A percentile compares a stretch with the other conserved stretches of the same genome.
These are phyloP conservation scores for Stagonosporopsis chrysanthemi DNA, from an alignment of 2,329 filamentous ascomycete species.

Conservation along the genomic window DNA sequence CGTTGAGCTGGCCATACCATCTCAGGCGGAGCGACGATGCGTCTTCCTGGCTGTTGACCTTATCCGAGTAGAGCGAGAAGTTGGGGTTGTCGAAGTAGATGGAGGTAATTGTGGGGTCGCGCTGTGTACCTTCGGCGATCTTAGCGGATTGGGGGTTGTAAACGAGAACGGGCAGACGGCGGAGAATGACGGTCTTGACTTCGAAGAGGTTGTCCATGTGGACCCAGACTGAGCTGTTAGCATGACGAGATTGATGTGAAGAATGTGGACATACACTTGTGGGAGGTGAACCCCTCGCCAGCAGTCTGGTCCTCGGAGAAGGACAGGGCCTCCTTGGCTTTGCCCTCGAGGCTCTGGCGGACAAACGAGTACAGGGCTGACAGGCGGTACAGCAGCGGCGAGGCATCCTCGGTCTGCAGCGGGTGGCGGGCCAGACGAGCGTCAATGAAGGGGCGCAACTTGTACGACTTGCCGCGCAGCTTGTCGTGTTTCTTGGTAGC, in stretches of 20 bases:
- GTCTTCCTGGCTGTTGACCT: conserved; percentile 77
- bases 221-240: conserved; percentile 75
- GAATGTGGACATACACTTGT: conserved; percentile 72
- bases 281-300: conserved; percentile 77
- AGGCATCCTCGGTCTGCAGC: conserved; percentile 95
- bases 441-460: conserved; percentile 89
- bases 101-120: conserved; percentile 89
- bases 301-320: conserved; percentile 52
- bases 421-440: conserved; percentile 86
- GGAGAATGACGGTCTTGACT: conserved; percentile 94
- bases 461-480: conserved; percentile 85
- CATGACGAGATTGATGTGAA: background rate
- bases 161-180: conserved; percentile 86
- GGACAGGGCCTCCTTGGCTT: conserved; percentile 53
- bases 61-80: conserved; percentile 86
- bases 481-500: conserved; percentile 99
- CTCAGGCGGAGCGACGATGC: conserved; percentile 84
- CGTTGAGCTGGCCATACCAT: conserved; percentile 86
- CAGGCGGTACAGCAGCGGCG: conserved; percentile 83
- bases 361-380: conserved; percentile 97
- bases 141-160: conserved; percentile 90
- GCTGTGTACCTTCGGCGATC: conserved; percentile 76
- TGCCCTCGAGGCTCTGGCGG: conserved; percentile 78
- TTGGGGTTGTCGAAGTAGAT: conserved; percentile 92
- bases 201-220: conserved; percentile 95